A percentile compares a stretch with the other conserved stretches of the same genome.
These are phyloP conservation scores for Herpetospermum pedunculosum DNA, from an alignment of 306 rosid genomes.

Conservation along the genomic window DNA sequence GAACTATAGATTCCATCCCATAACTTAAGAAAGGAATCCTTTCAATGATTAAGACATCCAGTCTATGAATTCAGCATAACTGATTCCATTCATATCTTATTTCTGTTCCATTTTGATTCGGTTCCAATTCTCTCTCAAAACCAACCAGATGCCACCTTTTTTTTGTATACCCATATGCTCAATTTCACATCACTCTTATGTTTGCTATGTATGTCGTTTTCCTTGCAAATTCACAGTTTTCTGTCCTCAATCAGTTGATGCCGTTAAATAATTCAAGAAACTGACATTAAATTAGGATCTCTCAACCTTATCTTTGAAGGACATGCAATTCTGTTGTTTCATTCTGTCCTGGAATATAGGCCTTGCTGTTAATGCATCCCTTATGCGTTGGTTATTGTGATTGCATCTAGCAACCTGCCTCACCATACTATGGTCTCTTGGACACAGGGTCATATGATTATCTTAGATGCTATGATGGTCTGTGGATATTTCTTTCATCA, in stretches of 20 bases:
- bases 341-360: not conserved
- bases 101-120: not conserved
- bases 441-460: not conserved
- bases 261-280: not conserved
- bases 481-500: not conserved
- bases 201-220: not conserved
- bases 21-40: not conserved
- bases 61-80: too few species aligned
- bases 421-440: not conserved
- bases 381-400: not conserved
- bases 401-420: not conserved
- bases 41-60: not conserved
- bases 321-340: not conserved
- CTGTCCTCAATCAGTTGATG: not conserved
- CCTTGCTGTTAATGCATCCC: too few species aligned
- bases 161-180: not conserved
- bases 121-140: not conserved
- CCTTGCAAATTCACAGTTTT: not conserved
- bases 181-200: not conserved
- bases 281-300: not conserved
- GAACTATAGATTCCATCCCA: too few species aligned
- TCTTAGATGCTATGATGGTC: not conserved
- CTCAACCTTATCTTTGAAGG: not conserved
- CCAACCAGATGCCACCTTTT: not conserved
- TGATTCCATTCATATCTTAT: not conserved